Base-by-base conservation (phyloP, 148 eudicot genomes). In the Arbutus unedo region DNA sequence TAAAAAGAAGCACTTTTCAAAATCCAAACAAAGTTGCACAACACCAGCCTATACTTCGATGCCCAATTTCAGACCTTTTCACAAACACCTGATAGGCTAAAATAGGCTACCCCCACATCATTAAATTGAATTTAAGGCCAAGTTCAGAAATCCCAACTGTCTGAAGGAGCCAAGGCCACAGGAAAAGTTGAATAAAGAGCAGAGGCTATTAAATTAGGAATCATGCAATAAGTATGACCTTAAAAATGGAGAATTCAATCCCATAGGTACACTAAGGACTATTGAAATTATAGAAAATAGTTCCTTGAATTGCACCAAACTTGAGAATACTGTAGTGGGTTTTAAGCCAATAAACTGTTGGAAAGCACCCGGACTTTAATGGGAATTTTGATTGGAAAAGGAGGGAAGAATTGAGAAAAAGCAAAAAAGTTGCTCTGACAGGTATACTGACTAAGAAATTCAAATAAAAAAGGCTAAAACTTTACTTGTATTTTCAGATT, bases 401-500 rank as follows among this genome's bases (percentile, higher is more conserved):
- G 81, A 76, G 86, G 86, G 83, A 84, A 84, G 83, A 84, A 67
- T 56, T 67, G 81, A 70, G 81, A 47, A 6, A 55, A 77, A 85
- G 23, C 2, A 74, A 49, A 49, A 49, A n/a, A n/a, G 5, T 3
- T 5, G 51, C 2, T 60, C 25, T 60, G 67, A 60, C 67, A 8
- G 67, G 67, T 60, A 60, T 60, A 60, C 67, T 21, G 67, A 21
- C 25, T 2, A 11, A 41, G 57, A 55, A 55, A 78, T 78, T 78
- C 49, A 56, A 43, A 78, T 78, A 43, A 57, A 57, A 44, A 66
- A 10, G 43, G 51, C 18, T 14, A 41, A 57, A 56, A 15, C 31
- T 41, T 77, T 56, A 47, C 50, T 78, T 56, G 81, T 2, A 19
- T 43, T 55, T 56, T 43, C 15, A 44, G 81, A 57, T 78, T 78